phyloP scores from a whole-genome alignment of 176 grass and related monocot genomes.

The Alopecurus myosuroides region DNA sequence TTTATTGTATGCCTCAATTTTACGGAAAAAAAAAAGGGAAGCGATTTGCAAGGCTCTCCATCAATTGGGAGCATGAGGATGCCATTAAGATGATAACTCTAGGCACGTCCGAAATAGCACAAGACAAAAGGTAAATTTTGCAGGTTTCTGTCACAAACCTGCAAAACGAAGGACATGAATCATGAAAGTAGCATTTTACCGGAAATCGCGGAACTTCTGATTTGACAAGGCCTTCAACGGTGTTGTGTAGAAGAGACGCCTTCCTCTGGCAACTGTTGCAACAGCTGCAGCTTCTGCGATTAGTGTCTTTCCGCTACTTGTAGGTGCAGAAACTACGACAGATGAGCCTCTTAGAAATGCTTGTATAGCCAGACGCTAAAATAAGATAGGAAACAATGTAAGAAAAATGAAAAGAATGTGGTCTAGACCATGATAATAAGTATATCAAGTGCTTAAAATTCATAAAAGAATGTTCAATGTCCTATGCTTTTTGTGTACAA shows the following conservation, averaged over 20 bases:
- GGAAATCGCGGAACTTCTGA: conserved; percentile 92
- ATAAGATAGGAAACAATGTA: conserved; percentile 29
- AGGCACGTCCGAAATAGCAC: background rate
- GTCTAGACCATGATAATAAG: background rate
- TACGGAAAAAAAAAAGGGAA: background rate
- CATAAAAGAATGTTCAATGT: background rate
- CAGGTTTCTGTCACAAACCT: background rate
- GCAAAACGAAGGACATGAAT: conserved; percentile 5
- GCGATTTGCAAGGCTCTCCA: background rate
- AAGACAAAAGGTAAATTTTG: background rate
- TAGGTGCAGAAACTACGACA: conserved; percentile 87
- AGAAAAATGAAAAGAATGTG: conserved; percentile 6
- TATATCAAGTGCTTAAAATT: background rate
- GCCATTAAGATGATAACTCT: background rate
- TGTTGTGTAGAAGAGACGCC: conserved; percentile 88
- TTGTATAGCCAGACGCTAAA: conserved; percentile 79
- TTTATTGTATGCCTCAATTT: conserved; percentile 1
- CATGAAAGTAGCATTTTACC: conserved; percentile 35
- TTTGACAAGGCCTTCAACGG: conserved; percentile 96
- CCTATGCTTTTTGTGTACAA: background rate
- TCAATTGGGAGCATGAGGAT: background rate
- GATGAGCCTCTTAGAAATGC: conserved; percentile 94
- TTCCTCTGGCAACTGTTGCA: conserved; percentile 79
- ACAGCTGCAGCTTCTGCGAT: conserved; percentile 95
- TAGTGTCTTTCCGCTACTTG: conserved; percentile 95